Conservation (phyloP, 306 rosid species). For the Cyclanthera cordifolia region DNA sequence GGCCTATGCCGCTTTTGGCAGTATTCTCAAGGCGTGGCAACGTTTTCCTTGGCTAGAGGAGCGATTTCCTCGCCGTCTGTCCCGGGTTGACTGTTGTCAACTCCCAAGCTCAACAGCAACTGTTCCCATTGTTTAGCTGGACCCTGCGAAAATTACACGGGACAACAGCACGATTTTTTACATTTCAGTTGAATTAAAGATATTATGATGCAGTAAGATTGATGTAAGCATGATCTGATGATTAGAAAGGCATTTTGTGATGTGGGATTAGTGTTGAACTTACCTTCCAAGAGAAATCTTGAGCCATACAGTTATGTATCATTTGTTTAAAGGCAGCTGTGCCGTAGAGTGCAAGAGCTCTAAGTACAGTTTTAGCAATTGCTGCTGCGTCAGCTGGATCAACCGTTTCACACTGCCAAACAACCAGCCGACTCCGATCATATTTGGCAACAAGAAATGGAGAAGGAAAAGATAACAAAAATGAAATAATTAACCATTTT, state of each 20-base stretch:
- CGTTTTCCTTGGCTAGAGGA: conserved; percentile 67
- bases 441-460: background rate
- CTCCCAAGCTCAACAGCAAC: conserved; percentile 50
- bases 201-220: background rate
- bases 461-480: background rate
- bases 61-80: conserved; percentile 67
- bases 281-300: conserved; percentile 46
- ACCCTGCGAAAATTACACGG: conserved; percentile 32
- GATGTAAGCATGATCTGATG: background rate
- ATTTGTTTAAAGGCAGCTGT: conserved; percentile 26
- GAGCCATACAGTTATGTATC: conserved; percentile 40
- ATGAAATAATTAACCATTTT: too few relatives aligned
- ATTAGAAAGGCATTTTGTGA: background rate
- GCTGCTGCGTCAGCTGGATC: conserved; percentile 33
- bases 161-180: background rate
- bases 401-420: conserved; percentile 27
- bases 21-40: conserved; percentile 54
- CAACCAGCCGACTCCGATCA: background rate
- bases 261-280: conserved; percentile 2
- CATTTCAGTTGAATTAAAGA: background rate
- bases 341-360: conserved; percentile 24
- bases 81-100: conserved; percentile 49
- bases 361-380: conserved; percentile 20
- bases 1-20: background rate
- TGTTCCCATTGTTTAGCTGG: conserved; percentile 80